Evolutionary conservation across 257 asterid genomes (phyloP).

Genomic region (Primulina huaijiensis): DNA sequence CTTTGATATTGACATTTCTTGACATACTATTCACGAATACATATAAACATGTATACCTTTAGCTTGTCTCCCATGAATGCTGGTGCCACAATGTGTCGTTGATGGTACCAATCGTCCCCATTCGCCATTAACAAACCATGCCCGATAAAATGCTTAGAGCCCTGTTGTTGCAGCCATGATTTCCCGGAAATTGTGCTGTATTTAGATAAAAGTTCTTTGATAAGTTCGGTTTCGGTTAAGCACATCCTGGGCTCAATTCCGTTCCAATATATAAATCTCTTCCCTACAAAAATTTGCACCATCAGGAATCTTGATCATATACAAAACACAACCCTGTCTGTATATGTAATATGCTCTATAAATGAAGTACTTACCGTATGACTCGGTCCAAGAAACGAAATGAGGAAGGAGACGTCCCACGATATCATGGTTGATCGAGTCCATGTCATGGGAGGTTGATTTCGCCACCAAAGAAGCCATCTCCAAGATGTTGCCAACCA

Average conservation of each 20-base stretch:
- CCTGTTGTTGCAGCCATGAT: slow-evolving; percentile 87
- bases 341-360: neutral
- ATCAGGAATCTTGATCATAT: neutral
- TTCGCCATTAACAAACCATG: slow-evolving; percentile 89
- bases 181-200: slow-evolving; percentile 67
- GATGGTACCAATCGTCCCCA: slow-evolving; percentile 84
- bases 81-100: slow-evolving; percentile 84
- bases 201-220: slow-evolving; percentile 67
- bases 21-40: neutral
- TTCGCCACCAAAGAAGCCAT: slow-evolving; percentile 54
- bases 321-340: neutral
- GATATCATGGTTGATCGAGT: slow-evolving; percentile 58
- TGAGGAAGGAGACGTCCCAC: slow-evolving; percentile 88
- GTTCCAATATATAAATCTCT: slow-evolving; percentile 74
- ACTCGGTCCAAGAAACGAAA: slow-evolving; percentile 66
- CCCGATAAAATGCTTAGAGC: slow-evolving; percentile 79
- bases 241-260: slow-evolving; percentile 89
- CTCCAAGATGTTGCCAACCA: slow-evolving; percentile 72
- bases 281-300: slow-evolving; percentile 39
- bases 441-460: slow-evolving; percentile 73
- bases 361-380: slow-evolving; percentile 44
- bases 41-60: slow-evolving; percentile 42
- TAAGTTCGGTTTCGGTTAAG: slow-evolving; percentile 56
- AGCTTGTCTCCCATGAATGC: slow-evolving; percentile 85
- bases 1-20: too few relatives aligned